Conservation (phyloP, 2,329 filamentous ascomycete species). For the Fusarium compactum region DNA sequence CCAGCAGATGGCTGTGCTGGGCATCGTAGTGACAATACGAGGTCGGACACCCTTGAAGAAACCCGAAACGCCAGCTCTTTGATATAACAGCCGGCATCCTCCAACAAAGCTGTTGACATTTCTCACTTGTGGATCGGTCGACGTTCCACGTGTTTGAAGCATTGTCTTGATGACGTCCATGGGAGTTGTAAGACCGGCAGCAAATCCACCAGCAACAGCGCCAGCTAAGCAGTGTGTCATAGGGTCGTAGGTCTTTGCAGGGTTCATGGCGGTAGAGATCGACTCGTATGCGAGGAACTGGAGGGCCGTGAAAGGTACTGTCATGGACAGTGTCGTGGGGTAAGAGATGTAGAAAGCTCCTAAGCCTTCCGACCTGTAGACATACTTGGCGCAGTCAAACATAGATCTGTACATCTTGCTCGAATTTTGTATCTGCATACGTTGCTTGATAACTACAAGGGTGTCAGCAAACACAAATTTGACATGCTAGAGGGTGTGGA, state of each 20-base stretch:
- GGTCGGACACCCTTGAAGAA: constrained; percentile 96
- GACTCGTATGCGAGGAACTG: constrained; percentile 99
- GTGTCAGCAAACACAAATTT: constrained; percentile 9
- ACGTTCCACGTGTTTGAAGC: constrained; percentile 90
- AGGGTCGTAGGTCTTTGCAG: constrained; percentile 86
- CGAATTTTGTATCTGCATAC: constrained; percentile 99
- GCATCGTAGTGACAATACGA: constrained; percentile 95
- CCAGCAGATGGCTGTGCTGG: constrained; percentile 99
- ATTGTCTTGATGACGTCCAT: constrained; percentile 99
- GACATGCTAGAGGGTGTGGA: constrained; percentile 41
- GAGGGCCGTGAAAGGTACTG: constrained; percentile 94
- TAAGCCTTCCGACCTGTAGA: constrained; percentile 89
- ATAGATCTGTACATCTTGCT: constrained; percentile 86
- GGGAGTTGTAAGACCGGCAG: constrained; percentile 92
- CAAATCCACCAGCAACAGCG: constrained; percentile 91
- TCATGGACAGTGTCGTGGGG: constrained; percentile 98
- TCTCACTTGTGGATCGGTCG: constrained; percentile 82
- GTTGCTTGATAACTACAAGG: constrained; percentile 91
- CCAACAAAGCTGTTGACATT: constrained; percentile 85
- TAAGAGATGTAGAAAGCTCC: constrained; percentile 98
- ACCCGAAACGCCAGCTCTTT: constrained; percentile 83
- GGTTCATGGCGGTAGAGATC: constrained; percentile 93
- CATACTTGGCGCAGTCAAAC: constrained; percentile 85
- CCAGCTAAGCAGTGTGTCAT: constrained; percentile 94
- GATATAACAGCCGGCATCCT: constrained; percentile 84